A percentile compares a stretch with the other conserved stretches of the same genome.
These are phyloP conservation scores for Lagenaria siceraria DNA, from an alignment of 306 rosid genomes.

Conservation along the genomic window DNA sequence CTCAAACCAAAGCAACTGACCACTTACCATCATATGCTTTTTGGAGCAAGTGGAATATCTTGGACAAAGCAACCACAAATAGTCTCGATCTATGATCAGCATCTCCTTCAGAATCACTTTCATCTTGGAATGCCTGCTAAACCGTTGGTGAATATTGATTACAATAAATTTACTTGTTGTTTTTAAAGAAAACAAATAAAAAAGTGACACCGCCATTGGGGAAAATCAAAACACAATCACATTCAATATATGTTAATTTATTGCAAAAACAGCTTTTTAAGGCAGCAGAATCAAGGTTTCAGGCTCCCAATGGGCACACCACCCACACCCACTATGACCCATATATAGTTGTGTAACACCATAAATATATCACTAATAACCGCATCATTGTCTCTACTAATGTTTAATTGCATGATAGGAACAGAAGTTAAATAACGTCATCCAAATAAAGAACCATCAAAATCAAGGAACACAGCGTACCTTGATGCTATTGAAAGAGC, in stretches of 20 bases:
- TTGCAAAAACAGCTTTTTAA: neutral
- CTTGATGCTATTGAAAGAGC: conserved; percentile 61
- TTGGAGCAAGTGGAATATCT: conserved; percentile 48
- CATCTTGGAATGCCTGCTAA: conserved; percentile 55
- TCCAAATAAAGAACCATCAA: neutral
- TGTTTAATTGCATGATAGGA: neutral
- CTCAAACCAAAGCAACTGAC: conserved; percentile 23
- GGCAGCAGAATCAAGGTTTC: neutral
- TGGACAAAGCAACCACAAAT: conserved; percentile 43
- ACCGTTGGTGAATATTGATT: neutral
- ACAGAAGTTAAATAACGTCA: neutral
- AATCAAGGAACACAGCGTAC: conserved; percentile 14
- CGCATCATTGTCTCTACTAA: neutral
- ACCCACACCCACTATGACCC: neutral
- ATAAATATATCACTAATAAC: neutral
- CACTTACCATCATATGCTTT: conserved; percentile 45
- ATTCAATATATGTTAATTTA: neutral
- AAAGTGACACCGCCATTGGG: neutral
- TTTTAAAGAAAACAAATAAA: neutral
- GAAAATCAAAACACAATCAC: neutral
- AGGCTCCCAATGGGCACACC: neutral
- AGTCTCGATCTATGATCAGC: conserved; percentile 49
- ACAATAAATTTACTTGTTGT: neutral
- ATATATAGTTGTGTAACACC: neutral
- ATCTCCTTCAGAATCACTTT: conserved; percentile 38